Evolutionary conservation across 164 flowering plant genomes (phyloP).

Genomic region (Umbellularia californica): DNA sequence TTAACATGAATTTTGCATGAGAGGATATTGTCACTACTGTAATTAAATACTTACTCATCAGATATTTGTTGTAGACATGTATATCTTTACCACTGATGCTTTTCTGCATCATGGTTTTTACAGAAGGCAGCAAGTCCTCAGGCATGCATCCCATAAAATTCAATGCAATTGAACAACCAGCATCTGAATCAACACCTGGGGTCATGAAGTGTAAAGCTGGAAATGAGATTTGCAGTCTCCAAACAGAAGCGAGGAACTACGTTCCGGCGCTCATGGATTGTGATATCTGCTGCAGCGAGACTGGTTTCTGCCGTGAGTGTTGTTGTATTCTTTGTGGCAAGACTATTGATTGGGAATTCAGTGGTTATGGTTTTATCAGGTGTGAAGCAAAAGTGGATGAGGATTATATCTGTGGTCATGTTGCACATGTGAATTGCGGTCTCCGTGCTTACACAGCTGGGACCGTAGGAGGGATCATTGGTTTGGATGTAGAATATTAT

Average conservation of each 20-base stretch:
- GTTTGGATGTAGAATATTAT: conserved; percentile 73
- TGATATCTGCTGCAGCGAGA: conserved; percentile 46
- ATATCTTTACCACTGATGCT: background rate
- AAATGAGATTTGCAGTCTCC: conserved; percentile 43
- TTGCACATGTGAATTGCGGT: conserved; percentile 79
- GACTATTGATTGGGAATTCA: conserved; percentile 19
- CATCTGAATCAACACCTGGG: conserved; percentile 21
- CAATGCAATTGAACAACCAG: conserved; percentile 23
- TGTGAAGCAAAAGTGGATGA: conserved; percentile 55
- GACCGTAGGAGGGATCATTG: conserved; percentile 74
- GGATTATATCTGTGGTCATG: conserved; percentile 63
- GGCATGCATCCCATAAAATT: conserved; percentile 10
- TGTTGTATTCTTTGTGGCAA: conserved; percentile 80
- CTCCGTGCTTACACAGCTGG: conserved; percentile 82
- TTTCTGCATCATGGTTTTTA: background rate
- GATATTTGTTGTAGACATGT: background rate
- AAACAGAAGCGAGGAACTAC: conserved; percentile 18
- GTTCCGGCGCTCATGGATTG: conserved; percentile 46
- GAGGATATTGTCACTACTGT: background rate
- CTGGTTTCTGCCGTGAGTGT: conserved; percentile 31
- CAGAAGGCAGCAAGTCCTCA: background rate
- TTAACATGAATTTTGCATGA: no score
- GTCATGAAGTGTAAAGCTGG: conserved; percentile 56
- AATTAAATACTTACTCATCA: background rate
- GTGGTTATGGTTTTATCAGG: conserved; percentile 50